phyloP scores from a whole-genome alignment of 2,329 filamentous ascomycete species.

The Penicillium sp. region DNA sequence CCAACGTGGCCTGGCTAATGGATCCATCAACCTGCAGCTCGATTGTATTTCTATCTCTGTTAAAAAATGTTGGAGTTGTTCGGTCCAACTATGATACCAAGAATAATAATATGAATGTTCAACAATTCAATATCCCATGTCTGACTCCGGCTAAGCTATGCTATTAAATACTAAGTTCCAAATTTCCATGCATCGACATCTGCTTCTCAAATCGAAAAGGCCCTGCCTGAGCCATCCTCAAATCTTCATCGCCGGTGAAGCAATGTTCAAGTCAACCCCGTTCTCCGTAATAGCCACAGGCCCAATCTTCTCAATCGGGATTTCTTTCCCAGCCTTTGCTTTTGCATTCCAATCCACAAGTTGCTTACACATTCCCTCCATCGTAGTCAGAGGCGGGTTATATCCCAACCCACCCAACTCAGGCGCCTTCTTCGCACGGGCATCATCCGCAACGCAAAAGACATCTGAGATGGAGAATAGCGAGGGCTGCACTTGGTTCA shows the following conservation, averaged over 20 bases:
- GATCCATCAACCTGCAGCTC: background rate
- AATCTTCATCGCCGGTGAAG: conserved; percentile 20
- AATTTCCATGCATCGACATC: no score
- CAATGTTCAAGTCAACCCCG: conserved; percentile 23
- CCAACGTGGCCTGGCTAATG: background rate
- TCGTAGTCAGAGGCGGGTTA: conserved; percentile 32
- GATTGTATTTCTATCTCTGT: background rate
- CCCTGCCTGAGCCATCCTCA: background rate
- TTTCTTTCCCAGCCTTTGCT: conserved; percentile 21
- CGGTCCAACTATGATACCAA: conserved; percentile 1
- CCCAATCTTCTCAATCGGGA: conserved; percentile 17
- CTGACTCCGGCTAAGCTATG: conserved; percentile 6
- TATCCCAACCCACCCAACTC: conserved; percentile 40
- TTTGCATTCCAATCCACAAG: conserved; percentile 42
- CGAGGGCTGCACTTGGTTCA: conserved; percentile 37
- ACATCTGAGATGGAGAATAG: conserved; percentile 36
- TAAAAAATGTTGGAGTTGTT: background rate
- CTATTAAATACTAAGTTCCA: background rate
- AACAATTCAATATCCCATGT: background rate
- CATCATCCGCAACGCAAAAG: conserved; percentile 35
- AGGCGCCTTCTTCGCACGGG: conserved; percentile 29
- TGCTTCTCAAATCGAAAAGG: no score
- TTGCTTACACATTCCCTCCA: conserved; percentile 40
- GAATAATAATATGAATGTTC: conserved; percentile 2
- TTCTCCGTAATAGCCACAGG: conserved; percentile 18